Conservation (phyloP, 2,329 filamentous ascomycete species). For the Drechmeria coniospora region DNA sequence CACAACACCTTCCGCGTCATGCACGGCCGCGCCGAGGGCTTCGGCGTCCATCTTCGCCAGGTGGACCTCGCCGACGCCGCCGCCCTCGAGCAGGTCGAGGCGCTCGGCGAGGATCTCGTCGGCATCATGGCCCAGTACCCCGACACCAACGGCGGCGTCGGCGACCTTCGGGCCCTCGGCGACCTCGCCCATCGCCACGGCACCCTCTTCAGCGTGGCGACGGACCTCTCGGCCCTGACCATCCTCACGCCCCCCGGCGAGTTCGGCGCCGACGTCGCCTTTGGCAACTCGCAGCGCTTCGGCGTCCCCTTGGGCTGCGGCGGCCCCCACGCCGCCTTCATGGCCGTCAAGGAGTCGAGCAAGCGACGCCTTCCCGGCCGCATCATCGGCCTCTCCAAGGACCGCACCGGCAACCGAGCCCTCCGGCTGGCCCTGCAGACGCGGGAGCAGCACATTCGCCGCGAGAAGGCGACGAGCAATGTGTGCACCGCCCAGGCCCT, state of each 20-base stretch:
- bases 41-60: conserved; percentile 65
- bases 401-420: conserved; percentile 67
- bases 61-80: conserved; percentile 55
- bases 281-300: conserved; percentile 81
- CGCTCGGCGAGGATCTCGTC: conserved; percentile 65
- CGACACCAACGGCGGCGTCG: conserved; percentile 68
- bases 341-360: conserved; percentile 77
- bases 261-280: conserved; percentile 89
- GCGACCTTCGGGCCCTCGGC: conserved; percentile 59
- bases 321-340: conserved; percentile 94
- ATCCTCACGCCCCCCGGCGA: conserved; percentile 80
- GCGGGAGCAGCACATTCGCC: conserved; percentile 85
- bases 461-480: conserved; percentile 95
- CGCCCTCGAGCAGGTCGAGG: conserved; percentile 47
- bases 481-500: conserved; percentile 92
- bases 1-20: conserved; percentile 77
- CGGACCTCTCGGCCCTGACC: conserved; percentile 77
- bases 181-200: conserved; percentile 64
- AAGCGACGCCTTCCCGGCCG: conserved; percentile 91
- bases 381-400: conserved; percentile 81
- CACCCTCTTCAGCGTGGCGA: conserved; percentile 72
- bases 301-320: conserved; percentile 86
- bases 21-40: conserved; percentile 74
- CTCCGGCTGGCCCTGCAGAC: conserved; percentile 80
- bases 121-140: conserved; percentile 93